Evolutionary conservation across 352 stramenopile genomes (phyloP).

Genomic region (Aphanomyces invadans): DNA sequence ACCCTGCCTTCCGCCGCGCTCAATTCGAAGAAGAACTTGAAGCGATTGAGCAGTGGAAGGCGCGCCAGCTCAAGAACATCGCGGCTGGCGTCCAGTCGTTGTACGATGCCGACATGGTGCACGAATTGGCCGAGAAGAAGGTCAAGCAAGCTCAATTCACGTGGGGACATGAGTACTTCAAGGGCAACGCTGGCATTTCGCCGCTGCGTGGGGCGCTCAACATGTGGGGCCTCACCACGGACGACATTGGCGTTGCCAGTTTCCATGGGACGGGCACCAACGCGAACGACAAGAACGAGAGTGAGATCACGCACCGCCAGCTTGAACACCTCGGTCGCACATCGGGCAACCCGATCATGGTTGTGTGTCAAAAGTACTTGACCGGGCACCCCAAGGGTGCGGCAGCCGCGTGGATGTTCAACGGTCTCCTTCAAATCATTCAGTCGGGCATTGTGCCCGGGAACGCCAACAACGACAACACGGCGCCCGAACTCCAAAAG

Average conservation of each 20-base stretch:
- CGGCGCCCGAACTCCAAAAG: slow-evolving; percentile 27
- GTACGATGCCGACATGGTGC: slow-evolving; percentile 39
- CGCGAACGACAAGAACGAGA: slow-evolving; percentile 35
- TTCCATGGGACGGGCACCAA: slow-evolving; percentile 50
- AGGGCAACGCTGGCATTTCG: slow-evolving; percentile 50
- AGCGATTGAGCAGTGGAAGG: slow-evolving; percentile 64
- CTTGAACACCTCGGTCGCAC: slow-evolving; percentile 31
- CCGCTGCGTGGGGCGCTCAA: slow-evolving; percentile 65
- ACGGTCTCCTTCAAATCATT: slow-evolving; percentile 33
- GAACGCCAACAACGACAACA: slow-evolving; percentile 34
- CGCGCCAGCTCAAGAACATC: slow-evolving; percentile 40
- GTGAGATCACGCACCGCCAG: slow-evolving; percentile 29
- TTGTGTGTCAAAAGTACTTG: slow-evolving; percentile 34
- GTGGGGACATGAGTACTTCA: slow-evolving; percentile 66
- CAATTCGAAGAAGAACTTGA: slow-evolving; percentile 71
- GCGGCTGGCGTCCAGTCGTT: slow-evolving; percentile 30
- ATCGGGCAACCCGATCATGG: slow-evolving; percentile 30
- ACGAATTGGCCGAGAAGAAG: slow-evolving; percentile 63
- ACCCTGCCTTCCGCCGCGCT: slow-evolving; percentile 60
- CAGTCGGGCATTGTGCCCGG: slow-evolving; percentile 25
- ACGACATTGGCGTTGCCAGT: slow-evolving; percentile 74
- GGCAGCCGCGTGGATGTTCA: slow-evolving; percentile 33
- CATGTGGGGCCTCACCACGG: slow-evolving; percentile 68
- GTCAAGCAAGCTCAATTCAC: slow-evolving; percentile 51
- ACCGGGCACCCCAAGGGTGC: slow-evolving; percentile 34